Base-by-base conservation (phyloP, 2,329 filamentous ascomycete species). In the Verticillium klebahnii region DNA sequence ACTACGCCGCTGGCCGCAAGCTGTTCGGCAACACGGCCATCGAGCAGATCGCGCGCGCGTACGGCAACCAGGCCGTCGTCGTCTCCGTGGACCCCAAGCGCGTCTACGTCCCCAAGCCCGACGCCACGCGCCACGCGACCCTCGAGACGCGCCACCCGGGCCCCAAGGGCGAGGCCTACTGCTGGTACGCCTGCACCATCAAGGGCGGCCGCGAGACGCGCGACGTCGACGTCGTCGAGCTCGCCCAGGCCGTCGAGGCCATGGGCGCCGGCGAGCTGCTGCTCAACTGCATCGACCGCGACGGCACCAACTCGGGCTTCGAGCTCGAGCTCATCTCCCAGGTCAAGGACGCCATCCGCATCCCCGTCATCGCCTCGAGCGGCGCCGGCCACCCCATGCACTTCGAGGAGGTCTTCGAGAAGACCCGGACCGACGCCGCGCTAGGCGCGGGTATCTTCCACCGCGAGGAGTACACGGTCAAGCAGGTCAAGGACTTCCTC, bases 371-470 rank as follows among this genome's bases (percentile, higher is more conserved):
- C 76, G 93, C 95, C 15, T 95, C 91, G 32, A 96, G 92, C 73
- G 95, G 95, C 50, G 95, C 95, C 2, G 95, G 95, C 1, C 88
- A 89, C 68, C 94, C 95, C 2, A 85, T 73, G 0, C 95, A 99
- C 77, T 99, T 99, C 72, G 84, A 87, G 59, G 91, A 98, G 72
- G 95, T 98, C 1, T 99, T 99, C 75, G 80, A 85, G 61, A 81
- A 90, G 77, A 98, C 95, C 9, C 82, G 82, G 17, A 94, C 94
- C 3, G 95, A 99, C 80, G 95, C 95, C 58, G 95, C 95, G 32
- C 79, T 99, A 63, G 95, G 95, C 3, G 95, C 95, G 9, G 95
- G 95, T 60, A 99, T 99, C 89, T 99, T 99, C 77, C 95, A 99
- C 78, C 82, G 95, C 57, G 92, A 90, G 40, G 94, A 99, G 79